Conservation (phyloP, 1,284 basidiomycete species). For the Ceratobasidium sp. region DNA sequence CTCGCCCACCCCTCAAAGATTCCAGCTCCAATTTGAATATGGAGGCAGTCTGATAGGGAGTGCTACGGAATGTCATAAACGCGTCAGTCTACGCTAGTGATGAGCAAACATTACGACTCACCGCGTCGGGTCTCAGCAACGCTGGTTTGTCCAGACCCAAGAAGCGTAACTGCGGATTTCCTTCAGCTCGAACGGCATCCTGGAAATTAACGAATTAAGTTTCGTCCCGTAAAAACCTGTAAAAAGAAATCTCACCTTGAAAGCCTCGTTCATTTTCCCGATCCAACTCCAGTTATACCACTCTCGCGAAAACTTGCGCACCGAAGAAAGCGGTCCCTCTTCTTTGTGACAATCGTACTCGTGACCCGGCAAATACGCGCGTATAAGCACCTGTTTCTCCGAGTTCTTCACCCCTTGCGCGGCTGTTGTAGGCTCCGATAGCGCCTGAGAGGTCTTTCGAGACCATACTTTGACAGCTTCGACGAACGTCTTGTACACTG, state of each 20-base stretch:
- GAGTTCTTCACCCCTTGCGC: conserved; percentile 33
- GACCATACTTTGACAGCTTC: conserved; percentile 70
- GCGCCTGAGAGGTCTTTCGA: conserved; percentile 63
- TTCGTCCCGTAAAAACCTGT: conserved; percentile 8
- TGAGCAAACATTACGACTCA: conserved; percentile 57
- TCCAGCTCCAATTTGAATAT: conserved; percentile 73
- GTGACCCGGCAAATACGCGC: conserved; percentile 75
- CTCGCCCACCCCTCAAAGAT: conserved; percentile 79
- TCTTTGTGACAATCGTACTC: conserved; percentile 69
- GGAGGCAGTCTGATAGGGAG: conserved; percentile 71
- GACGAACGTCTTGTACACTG: conserved; percentile 69
- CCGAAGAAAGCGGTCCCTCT: conserved; percentile 53
- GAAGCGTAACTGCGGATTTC: conserved; percentile 70
- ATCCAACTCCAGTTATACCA: conserved; percentile 78
- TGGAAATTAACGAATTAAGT: conserved; percentile 51
- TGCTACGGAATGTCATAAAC: conserved; percentile 62
- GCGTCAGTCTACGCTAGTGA: conserved; percentile 1
- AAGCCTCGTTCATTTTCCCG: conserved; percentile 67
- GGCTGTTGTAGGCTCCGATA: conserved; percentile 53
- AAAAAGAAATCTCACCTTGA: conserved; percentile 63
- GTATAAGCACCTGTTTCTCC: conserved; percentile 66
- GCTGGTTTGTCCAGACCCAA: conserved; percentile 72
- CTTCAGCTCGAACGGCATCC: conserved; percentile 61
- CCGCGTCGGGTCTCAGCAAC: conserved; percentile 72
- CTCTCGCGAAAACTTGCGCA: conserved; percentile 62